These are phyloP conservation scores for Aureobasidium leucospermi DNA, from an alignment of 2,329 filamentous ascomycete species.

Conservation along the genomic window DNA sequence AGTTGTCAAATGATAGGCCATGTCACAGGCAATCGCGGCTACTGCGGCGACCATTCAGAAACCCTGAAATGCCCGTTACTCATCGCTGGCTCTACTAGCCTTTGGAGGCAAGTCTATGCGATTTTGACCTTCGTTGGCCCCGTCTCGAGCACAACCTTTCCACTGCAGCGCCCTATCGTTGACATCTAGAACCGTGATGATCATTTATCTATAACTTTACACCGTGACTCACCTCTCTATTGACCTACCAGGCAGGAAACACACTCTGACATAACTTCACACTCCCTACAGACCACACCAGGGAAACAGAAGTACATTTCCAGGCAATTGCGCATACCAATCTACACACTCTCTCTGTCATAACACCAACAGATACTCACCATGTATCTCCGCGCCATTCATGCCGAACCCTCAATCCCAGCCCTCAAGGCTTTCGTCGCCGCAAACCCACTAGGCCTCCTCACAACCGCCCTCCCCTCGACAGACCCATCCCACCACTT, in stretches of 20 bases:
- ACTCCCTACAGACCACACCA: background rate
- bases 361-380: background rate
- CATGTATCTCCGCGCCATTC: constrained; percentile 53
- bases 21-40: background rate
- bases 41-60: background rate
- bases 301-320: too few species aligned
- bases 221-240: background rate
- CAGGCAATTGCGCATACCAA: background rate
- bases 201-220: background rate
- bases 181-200: background rate
- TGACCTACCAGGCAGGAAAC: background rate
- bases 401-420: constrained; percentile 45
- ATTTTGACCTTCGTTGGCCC: background rate
- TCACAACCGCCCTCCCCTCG: constrained; percentile 55
- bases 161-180: background rate
- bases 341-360: background rate
- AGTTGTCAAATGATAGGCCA: background rate
- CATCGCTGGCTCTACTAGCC: background rate
- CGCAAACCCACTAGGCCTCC: constrained; percentile 53
- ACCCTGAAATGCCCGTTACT: background rate
- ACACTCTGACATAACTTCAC: background rate
- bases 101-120: background rate
- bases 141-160: background rate
- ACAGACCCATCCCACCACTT: constrained; percentile 33
- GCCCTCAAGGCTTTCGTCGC: constrained; percentile 45